phyloP scores from a whole-genome alignment of 805 yeast genomes.

The Zygotorulaspora danielsina region DNA sequence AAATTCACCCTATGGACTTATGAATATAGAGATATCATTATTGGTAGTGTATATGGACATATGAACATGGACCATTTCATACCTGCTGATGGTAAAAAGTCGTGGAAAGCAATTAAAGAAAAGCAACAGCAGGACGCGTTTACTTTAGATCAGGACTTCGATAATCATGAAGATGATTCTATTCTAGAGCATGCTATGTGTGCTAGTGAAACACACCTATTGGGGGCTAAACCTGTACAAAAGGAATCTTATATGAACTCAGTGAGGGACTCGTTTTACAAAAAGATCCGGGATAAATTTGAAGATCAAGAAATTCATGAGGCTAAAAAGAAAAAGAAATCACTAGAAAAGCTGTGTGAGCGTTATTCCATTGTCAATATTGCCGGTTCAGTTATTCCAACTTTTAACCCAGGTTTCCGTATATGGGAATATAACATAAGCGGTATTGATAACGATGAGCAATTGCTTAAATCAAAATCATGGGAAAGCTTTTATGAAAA shows the following conservation, averaged over 20 bases:
- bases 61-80: conserved; percentile 87
- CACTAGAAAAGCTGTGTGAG: conserved; percentile 38
- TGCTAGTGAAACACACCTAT: conserved; percentile 37
- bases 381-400: conserved; percentile 73
- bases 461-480: conserved; percentile 33
- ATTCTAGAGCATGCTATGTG: conserved; percentile 35
- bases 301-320: conserved; percentile 13
- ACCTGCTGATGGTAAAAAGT: conserved; percentile 66
- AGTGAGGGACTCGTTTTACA: conserved; percentile 51
- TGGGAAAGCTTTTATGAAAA: conserved; percentile 59
- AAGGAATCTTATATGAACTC: conserved; percentile 60
- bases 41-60: conserved; percentile 84
- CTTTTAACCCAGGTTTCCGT: conserved; percentile 77
- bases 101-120: conserved; percentile 46
- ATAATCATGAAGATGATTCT: conserved; percentile 28
- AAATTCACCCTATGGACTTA: conserved; percentile 77
- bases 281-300: conserved; percentile 40
- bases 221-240: conserved; percentile 64
- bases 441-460: conserved; percentile 38
- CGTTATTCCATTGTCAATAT: conserved; percentile 68
- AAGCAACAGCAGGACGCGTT: neutral
- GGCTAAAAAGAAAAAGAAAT: conserved; percentile 11
- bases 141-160: conserved; percentile 5
- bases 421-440: conserved; percentile 83
- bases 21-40: conserved; percentile 76